Evolutionary conservation across 2,329 filamentous ascomycete genomes (phyloP), one percentile per base, ranked within the genome.

Genomic region (Colletotrichum musicola): DNA sequence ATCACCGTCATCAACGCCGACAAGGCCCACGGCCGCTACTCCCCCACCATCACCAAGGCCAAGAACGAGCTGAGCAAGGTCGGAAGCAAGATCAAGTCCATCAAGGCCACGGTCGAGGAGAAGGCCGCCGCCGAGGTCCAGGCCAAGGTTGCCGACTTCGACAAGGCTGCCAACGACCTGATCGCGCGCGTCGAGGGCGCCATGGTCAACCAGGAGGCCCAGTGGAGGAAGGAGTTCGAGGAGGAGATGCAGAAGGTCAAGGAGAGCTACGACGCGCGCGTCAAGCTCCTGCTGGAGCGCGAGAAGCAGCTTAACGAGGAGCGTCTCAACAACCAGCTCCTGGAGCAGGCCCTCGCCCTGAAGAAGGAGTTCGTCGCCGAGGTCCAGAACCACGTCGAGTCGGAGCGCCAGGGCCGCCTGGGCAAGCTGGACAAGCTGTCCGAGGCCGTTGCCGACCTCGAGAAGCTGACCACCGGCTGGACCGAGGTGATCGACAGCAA

Each of bases 1-100:
- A 97, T 99, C 77, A 90, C 93, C 9, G 93, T 97, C 54, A 91
- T 98, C 78, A 97, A 98, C 79, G 92, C 93, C 66, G 95, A 97
- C 78, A 89, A 91, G 70, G 89, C 93, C 65, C 89, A 91, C 71
- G 87, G 87, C 73, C 94, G 92, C 79, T 97, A 96, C 81, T 90
- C 89, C 60, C 87, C 88, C 3, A 91, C 94, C 1, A 90, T 99
- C 67, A 84, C 87, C 73, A 95, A 96, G 84, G 95, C 95, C 71
- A 98, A 98, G 86, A 85, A 86, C 61, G 92, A 97, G 73, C 85
- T 98, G 59, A 82, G 86, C 77, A 92, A 90, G 79, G 91, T 98
- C 62, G 93, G 94, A 71, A 82, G 86, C 69, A 92, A 95, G 81
- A 94, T 99, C 77, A 86, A 88, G 72, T 85, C 86, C 30, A 86